A percentile compares a stretch with the other conserved stretches of the same genome.
Conservation (phyloP, 805 yeast genomes). For the Hanseniaspora vineae region DNA sequence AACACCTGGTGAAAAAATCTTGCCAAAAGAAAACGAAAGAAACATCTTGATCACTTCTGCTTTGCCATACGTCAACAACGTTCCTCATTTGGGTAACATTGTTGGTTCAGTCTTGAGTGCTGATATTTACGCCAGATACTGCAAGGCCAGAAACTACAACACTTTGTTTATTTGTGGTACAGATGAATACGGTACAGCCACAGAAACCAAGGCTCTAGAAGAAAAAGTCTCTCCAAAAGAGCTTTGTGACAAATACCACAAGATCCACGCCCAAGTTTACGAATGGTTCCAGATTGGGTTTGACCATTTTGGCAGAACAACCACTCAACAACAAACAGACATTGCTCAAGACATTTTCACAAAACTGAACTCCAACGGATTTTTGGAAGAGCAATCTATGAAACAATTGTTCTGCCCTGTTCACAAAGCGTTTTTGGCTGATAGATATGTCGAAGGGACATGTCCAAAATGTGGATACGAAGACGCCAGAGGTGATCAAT, state of each 20-base stretch:
- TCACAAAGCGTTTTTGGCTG: slow-evolving; percentile 88
- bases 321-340: slow-evolving; percentile 82
- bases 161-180: slow-evolving; percentile 89
- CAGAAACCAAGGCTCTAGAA: slow-evolving; percentile 95
- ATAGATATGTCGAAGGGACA: slow-evolving; percentile 91
- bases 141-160: slow-evolving; percentile 80
- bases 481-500: slow-evolving; percentile 98
- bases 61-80: slow-evolving; percentile 94
- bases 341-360: slow-evolving; percentile 89
- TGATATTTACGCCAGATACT: slow-evolving; percentile 83
- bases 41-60: slow-evolving; percentile 91
- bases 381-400: slow-evolving; percentile 73
- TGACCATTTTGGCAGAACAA: slow-evolving; percentile 93
- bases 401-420: slow-evolving; percentile 84
- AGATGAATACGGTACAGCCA: slow-evolving; percentile 98
- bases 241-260: slow-evolving; percentile 82
- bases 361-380: slow-evolving; percentile 64
- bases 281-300: slow-evolving; percentile 95
- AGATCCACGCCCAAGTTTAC: slow-evolving; percentile 77
- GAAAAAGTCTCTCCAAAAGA: slow-evolving; percentile 81
- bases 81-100: slow-evolving; percentile 95
- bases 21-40: slow-evolving; percentile 60
- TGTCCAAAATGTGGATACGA: slow-evolving; percentile 93
- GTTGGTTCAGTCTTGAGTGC: slow-evolving; percentile 92
- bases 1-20: slow-evolving; percentile 26